Evolutionary conservation across 1,139 yeast species (phyloP), one percentile per base, ranked within the genome.

Genomic region (Hansenula anomala): DNA sequence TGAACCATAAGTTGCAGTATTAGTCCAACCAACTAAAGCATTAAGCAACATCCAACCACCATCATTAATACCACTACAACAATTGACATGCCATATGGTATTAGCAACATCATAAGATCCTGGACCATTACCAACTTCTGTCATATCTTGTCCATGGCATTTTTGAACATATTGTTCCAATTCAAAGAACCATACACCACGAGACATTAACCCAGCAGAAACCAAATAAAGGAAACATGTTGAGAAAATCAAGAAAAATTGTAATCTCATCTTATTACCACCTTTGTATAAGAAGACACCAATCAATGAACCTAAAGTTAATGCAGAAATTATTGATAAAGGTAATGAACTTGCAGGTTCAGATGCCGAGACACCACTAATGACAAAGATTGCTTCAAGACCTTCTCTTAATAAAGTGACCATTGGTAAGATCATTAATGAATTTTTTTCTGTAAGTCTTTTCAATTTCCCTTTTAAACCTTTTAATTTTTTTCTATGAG

Each of bases 1-100:
- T 30, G 96, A 86, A 16, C 96, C 96, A 57, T 85, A 87, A 2
- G 97, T 89, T 15, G 97, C 97, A 28, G 94, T 78, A 62, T 90
- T 90, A 28, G 92, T 86, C 98, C 98, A 90, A 1, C 97, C 98
- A 41, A 92, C 72, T 13, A 90, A 67, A 6, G 97, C 97, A 51
- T 92, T 89, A 59, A 89, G 74, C 28, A 90, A 72, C 82, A 87
- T 88, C 96, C 96, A 90, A 46, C 95, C 92, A 28, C 90, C 90
- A 58, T 85, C 95, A 33, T 74, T 82, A 50, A 83, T 80, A 16
- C 97, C 96, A 60, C 88, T 88, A 66, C 97, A 90, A 63, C 97
- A 90, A 67, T 90, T 89, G 30, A 90, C 97, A 65, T 90, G 97
- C 97, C 97, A 90, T 2, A 90, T 86, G 14, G 84, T 73, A 45